Evolutionary conservation across 257 asterid genomes (phyloP), one percentile per base, ranked within the genome.

Genomic region (Datura wrightii): DNA sequence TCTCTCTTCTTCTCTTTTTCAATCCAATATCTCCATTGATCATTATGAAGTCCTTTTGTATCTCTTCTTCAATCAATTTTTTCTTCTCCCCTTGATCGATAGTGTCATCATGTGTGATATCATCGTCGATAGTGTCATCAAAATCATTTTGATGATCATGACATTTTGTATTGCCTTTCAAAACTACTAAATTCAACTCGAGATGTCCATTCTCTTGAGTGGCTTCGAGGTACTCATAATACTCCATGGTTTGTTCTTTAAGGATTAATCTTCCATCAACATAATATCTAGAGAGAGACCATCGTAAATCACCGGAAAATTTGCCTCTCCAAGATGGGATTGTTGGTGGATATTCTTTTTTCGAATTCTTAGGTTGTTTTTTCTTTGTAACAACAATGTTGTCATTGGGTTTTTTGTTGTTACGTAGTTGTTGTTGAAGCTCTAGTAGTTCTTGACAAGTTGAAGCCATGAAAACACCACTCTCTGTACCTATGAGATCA

Each of bases 401-500:
- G 11, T 16, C 3, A 0, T 65, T 42, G 19, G 63, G 7, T 58
- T 58, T 24, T 74, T 10, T 18, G 1, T 59, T 19, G 54, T 3
- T 66, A 82, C 19, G 34, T 18, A 15, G 79, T 39, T 53, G 18
- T 37, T 66, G 31, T 24, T 24, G 31, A 24, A 24, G 31, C 31
- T 24, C 31, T 0, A 24, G 31, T 24, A 24, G 31, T 24, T 24
- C 31, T 24, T 0, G 1, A 0, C 31, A 24, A 24, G 0, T 24
- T 24, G 0, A 66, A 5, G 14, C 5, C 86, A 76, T 60, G 69
- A 70, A 79, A 34, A 84, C 86, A 10, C 83, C 86, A 42, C 86
- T 78, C 10, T 84, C 86, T 46, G 83, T 18, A 34, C 86, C 86
- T n/a, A 84, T 63, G 3, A 84, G 58, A 81, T 84, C 86, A 0